Percentiles rank a stretch among this genome's conserved stretches.
phyloP scores from a whole-genome alignment of 2,329 filamentous ascomycete species.

The Colletotrichum camelliae region DNA sequence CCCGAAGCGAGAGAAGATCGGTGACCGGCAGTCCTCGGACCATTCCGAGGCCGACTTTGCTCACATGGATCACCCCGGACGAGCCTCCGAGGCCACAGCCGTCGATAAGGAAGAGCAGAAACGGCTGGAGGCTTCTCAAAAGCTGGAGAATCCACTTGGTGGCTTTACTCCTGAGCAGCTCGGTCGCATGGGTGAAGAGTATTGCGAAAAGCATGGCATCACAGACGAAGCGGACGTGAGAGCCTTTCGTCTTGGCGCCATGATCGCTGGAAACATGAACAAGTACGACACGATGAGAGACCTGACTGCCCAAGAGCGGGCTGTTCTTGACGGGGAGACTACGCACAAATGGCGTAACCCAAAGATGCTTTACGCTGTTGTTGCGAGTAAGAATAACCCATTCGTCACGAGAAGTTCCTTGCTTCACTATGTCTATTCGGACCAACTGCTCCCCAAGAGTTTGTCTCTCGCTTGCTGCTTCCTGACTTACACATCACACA shows the following conservation, averaged over 20 bases:
- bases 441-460: background rate
- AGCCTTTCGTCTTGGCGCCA: conserved; percentile 64
- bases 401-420: background rate
- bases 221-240: conserved; percentile 60
- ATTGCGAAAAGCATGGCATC: conserved; percentile 60
- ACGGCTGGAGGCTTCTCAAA: conserved; percentile 39
- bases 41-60: background rate
- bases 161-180: conserved; percentile 51
- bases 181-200: conserved; percentile 60
- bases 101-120: conserved; percentile 30
- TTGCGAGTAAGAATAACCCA: conserved; percentile 49
- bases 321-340: conserved; percentile 63
- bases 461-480: background rate
- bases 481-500: background rate
- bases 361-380: conserved; percentile 66
- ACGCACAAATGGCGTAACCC: conserved; percentile 74
- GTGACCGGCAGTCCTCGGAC: background rate
- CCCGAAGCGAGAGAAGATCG: background rate
- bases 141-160: conserved; percentile 46
- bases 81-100: conserved; percentile 4
- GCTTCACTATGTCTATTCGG: background rate
- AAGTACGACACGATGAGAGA: conserved; percentile 55
- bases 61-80: background rate
- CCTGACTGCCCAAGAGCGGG: conserved; percentile 63
- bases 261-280: conserved; percentile 59